Percentiles rank a stretch among this genome's conserved stretches.
Conservation (phyloP, 192 early-diverging fungal genomes). For the Podochytrium sp. region DNA sequence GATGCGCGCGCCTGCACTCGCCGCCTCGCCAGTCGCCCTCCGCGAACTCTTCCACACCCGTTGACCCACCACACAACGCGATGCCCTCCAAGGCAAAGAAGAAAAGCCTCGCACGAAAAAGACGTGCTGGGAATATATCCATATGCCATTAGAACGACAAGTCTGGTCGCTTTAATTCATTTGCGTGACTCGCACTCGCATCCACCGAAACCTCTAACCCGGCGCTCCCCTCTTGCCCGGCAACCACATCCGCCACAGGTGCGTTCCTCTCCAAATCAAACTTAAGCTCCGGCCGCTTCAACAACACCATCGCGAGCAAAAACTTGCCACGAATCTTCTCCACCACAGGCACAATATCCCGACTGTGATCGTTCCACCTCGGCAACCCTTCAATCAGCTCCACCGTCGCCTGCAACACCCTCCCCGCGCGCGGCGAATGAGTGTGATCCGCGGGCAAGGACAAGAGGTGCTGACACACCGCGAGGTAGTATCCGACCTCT, state of each 20-base stretch:
- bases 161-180: no score
- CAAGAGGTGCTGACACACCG: not conserved
- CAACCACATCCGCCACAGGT: not conserved
- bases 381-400: constrained; percentile 13
- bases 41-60: no score
- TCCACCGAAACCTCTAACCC: no score
- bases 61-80: no score
- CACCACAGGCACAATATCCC: constrained; percentile 17
- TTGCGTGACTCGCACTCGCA: no score
- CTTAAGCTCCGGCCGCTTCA: constrained; percentile 17
- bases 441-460: not conserved
- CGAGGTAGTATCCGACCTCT: constrained; percentile 24
- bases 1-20: no score
- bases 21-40: no score
- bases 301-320: constrained; percentile 16
- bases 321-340: constrained; percentile 31
- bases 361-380: not conserved
- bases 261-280: not conserved
- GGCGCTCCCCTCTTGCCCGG: no score
- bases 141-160: no score
- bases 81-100: no score
- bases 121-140: no score
- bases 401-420: not conserved
- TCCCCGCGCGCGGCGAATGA: not conserved
- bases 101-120: no score